Percentiles rank a stretch among this genome's conserved stretches.
Conservation (phyloP, 2,329 filamentous ascomycete species). For the Trichophyton mentagrophytes region DNA sequence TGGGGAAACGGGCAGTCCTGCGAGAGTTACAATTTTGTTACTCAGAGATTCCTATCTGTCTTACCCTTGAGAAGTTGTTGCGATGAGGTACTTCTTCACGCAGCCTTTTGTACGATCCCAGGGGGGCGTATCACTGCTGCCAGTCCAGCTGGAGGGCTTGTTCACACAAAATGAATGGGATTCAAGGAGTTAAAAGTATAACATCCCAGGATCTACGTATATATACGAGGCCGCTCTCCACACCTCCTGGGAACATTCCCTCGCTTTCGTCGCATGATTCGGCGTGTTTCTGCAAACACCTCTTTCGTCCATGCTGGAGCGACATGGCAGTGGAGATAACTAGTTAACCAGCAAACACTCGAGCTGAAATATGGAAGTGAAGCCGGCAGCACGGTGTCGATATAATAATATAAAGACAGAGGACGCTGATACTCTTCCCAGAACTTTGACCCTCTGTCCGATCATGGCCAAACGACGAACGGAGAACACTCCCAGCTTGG, state of each 20-base stretch:
- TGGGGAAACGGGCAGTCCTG: background rate
- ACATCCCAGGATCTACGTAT: background rate
- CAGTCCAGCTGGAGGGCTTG: background rate
- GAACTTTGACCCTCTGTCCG: background rate
- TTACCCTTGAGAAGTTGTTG: background rate
- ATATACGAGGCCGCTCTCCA: constrained; percentile 1
- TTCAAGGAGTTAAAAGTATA: background rate
- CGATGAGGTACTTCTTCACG: background rate
- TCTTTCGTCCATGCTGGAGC: background rate
- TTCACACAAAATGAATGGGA: background rate
- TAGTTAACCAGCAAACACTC: background rate
- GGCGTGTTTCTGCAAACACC: background rate
- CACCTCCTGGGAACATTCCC: background rate
- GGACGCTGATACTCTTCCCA: background rate
- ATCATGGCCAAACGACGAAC: background rate
- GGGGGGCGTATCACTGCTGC: background rate
- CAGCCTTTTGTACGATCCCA: background rate
- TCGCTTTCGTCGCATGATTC: constrained; percentile 1
- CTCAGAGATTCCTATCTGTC: background rate
- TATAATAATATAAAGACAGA: background rate
- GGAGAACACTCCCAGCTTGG: background rate
- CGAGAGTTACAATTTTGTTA: background rate
- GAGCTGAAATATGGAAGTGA: background rate
- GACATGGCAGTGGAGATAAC: background rate
- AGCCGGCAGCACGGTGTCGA: background rate